Conservation (phyloP, 2,329 filamentous ascomycete genomes). For the Colletotrichum sp. region DNA sequence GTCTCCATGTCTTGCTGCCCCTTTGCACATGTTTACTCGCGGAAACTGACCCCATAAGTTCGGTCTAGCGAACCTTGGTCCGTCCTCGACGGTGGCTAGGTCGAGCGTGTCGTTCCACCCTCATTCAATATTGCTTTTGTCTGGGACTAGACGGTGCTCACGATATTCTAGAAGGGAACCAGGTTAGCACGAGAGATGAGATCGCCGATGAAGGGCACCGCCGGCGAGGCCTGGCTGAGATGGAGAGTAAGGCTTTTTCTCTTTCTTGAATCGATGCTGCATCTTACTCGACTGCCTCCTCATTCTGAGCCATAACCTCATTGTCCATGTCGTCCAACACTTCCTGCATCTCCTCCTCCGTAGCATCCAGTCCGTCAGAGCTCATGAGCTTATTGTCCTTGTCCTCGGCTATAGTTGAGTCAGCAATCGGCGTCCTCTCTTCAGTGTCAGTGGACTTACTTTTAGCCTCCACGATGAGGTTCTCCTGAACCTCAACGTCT, state of each 20-base stretch:
- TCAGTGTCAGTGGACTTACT: constrained; percentile 53
- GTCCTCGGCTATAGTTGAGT: constrained; percentile 60
- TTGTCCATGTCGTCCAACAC: constrained; percentile 50
- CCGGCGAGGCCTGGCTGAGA: not conserved
- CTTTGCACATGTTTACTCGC: not conserved
- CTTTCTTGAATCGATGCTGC: not conserved
- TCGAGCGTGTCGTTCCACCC: not conserved
- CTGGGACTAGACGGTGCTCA: not conserved
- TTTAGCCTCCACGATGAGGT: constrained; percentile 81
- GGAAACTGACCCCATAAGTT: not conserved
- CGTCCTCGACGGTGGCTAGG: constrained; percentile 10
- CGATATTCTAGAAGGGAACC: constrained; percentile 6
- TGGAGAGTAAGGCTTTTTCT: not conserved
- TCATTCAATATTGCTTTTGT: constrained; percentile 2
- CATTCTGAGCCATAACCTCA: constrained; percentile 33
- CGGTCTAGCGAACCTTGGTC: not conserved
- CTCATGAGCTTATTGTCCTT: constrained; percentile 73
- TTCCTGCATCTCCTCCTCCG: constrained; percentile 65
- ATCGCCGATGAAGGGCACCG: not conserved
- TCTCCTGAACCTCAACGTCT: constrained; percentile 93
- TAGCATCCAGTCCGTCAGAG: constrained; percentile 69
- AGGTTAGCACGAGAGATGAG: not conserved
- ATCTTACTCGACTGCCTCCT: constrained; percentile 14
- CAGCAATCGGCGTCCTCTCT: constrained; percentile 20
- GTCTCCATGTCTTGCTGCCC: not conserved